Conservation (phyloP, 495 filamentous ascomycete genomes). For the Bombardia bombarda region DNA sequence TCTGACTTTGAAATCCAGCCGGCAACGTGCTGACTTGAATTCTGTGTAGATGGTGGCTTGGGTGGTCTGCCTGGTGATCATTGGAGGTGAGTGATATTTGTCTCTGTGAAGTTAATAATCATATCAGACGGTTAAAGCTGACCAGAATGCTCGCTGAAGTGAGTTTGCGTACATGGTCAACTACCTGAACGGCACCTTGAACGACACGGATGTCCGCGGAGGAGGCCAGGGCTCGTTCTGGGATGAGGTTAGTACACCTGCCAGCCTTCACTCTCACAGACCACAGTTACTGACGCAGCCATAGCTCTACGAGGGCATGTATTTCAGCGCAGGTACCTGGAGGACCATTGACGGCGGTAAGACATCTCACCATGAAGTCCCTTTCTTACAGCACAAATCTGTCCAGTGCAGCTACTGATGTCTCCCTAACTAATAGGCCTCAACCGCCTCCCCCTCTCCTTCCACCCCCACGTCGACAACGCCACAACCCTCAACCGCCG, state of each 20-base stretch:
- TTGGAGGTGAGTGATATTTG: no score
- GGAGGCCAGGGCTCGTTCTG: conserved; percentile 22
- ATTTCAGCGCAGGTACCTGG: conserved; percentile 54
- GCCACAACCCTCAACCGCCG: conserved; percentile 46
- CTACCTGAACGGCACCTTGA: conserved; percentile 43
- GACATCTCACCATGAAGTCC: no score
- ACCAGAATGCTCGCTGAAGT: no score
- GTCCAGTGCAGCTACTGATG: no score
- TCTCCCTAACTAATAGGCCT: no score
- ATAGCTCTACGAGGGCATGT: conserved; percentile 44
- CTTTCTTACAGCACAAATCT: no score
- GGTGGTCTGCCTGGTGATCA: conserved; percentile 31
- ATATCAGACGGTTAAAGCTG: no score
- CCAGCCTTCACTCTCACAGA: no score
- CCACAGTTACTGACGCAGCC: no score
- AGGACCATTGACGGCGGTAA: conserved; percentile 59
- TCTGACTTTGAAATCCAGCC: neutral
- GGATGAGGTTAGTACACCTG: conserved; percentile 21
- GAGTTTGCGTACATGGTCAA: conserved; percentile 56
- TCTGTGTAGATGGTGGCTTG: conserved; percentile 18
- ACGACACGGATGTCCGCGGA: conserved; percentile 45
- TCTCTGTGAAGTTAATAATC: no score
- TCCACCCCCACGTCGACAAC: conserved; percentile 49
- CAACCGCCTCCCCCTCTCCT: conserved; percentile 51
- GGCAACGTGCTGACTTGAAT: neutral